These are phyloP conservation scores for Stephania yunnanensis DNA, from an alignment of 164 flowering plant genomes.

Conservation along the genomic window DNA sequence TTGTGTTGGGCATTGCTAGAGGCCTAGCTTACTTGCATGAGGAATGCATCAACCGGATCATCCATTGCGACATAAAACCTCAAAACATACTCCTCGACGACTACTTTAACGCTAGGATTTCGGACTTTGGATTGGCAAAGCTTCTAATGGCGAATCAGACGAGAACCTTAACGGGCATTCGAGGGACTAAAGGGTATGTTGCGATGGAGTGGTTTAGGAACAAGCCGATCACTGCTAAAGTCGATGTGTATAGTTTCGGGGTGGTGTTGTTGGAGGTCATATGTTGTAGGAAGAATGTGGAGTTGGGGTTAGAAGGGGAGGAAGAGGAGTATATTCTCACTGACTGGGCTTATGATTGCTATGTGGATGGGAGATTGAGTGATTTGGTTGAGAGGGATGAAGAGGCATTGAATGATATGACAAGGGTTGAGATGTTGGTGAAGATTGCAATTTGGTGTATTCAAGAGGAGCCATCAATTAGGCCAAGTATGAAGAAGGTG, in stretches of 20 bases:
- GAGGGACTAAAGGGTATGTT: conserved; percentile 16
- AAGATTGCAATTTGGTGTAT: conserved; percentile 8
- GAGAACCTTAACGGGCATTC: conserved; percentile 4
- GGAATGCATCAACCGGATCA: conserved; percentile 22
- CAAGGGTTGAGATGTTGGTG: conserved; percentile 4
- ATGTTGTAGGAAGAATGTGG: conserved; percentile 7
- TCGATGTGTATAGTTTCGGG: conserved; percentile 15
- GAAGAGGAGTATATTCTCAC: background rate
- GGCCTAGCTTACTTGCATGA: conserved; percentile 24
- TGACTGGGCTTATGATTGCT: conserved; percentile 10
- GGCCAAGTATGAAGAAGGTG: conserved; percentile 1
- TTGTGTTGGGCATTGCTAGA: conserved; percentile 12
- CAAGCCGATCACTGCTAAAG: conserved; percentile 6
- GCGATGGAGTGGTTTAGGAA: conserved; percentile 16
- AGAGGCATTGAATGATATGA: background rate
- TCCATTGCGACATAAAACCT: conserved; percentile 24
- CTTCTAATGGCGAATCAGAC: conserved; percentile 3
- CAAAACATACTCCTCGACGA: conserved; percentile 24
- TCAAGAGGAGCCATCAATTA: conserved; percentile 8
- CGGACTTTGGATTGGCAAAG: conserved; percentile 20
- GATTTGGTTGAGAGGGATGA: conserved; percentile 4
- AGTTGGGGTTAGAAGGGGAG: background rate
- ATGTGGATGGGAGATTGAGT: background rate
- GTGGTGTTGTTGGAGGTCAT: conserved; percentile 4
- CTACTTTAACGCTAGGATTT: conserved; percentile 11